phyloP scores from a whole-genome alignment of 2,329 filamentous ascomycete species.

The Endoconidiophora polonica region DNA sequence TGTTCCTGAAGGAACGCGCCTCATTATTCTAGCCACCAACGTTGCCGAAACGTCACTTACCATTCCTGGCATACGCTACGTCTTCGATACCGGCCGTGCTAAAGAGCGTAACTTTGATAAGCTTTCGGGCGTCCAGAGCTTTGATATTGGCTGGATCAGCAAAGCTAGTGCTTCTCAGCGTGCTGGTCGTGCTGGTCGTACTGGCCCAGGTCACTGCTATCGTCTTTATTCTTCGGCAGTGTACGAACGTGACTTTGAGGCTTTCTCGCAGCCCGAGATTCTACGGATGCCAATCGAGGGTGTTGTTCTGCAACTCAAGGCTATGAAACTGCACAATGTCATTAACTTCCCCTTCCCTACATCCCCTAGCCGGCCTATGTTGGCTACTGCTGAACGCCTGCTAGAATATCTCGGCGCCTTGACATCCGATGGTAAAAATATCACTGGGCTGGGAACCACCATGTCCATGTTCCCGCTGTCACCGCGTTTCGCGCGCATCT shows the following conservation, averaged over 20 bases:
- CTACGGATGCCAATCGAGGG: constrained; percentile 83
- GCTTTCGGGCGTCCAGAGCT: constrained; percentile 84
- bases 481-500: constrained; percentile 77
- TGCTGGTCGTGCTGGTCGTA: constrained; percentile 85
- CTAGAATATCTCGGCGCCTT: constrained; percentile 75
- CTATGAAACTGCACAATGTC: constrained; percentile 80
- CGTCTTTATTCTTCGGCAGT: constrained; percentile 86
- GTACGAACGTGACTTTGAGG: constrained; percentile 73
- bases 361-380: constrained; percentile 57
- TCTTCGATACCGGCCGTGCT: constrained; percentile 83
- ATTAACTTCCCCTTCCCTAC: constrained; percentile 95
- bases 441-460: constrained; percentile 63
- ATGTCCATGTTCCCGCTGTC: constrained; percentile 82
- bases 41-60: constrained; percentile 95
- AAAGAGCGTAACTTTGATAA: constrained; percentile 85
- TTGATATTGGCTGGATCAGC: constrained; percentile 91
- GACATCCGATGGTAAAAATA: constrained; percentile 43
- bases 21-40: constrained; percentile 87
- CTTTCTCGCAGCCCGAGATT: constrained; percentile 79
- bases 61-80: constrained; percentile 86
- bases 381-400: constrained; percentile 72
- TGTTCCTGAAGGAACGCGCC: constrained; percentile 63
- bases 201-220: constrained; percentile 91
- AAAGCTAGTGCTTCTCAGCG: constrained; percentile 90
- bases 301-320: constrained; percentile 83